Base-by-base conservation (phyloP, 176 grass and related monocot species). In the Bothriochloa decipiens region DNA sequence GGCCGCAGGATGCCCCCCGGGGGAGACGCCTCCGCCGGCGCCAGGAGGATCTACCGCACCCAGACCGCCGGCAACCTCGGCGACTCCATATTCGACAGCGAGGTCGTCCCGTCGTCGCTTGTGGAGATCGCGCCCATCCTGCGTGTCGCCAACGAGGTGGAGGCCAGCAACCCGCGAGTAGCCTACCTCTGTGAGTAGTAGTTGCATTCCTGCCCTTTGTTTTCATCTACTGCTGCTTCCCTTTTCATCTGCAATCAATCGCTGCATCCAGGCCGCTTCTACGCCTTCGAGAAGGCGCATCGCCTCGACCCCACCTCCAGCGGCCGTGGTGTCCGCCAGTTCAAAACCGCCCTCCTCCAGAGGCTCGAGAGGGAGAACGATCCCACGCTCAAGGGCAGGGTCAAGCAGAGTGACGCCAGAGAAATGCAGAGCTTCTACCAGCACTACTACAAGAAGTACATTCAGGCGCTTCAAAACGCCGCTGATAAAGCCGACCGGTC, bases 371-470 rank as follows among this genome's bases (percentile, higher is more conserved):
- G 84, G 91, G 96, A 95, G 81, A 92, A 89, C 64, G 91, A 98
- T 36, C 96, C 96, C 77, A 91, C 96, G 6, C 50, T 95, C 71
- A 95, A 88, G 85, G 96, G 96, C 13, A 92, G 93, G 78, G 92
- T 95, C 40, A 91, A 93, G 77, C 89, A 91, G 83, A 98, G 93
- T 72, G 96, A 98, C 80, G 86, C 91, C 14, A 78, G 88, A 17
- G 93, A 93, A 88, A 95, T 98, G 96, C 91, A 90, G 88, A 93
- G 81, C 61, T 98, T 95, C 87, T 98, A 98, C 74, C 87, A 91
- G 89, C 83, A 94, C 32, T 98, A 98, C 77, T 98, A 95, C 81
- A 95, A 75, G 62, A 90, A 92, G 76, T 95, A 98, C 77, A 95
- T 95, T 77, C 93, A 95, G 79, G 96, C 93, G 26, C 93, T 94